These are phyloP conservation scores for Fusarium temperatum DNA, from an alignment of 2,329 filamentous ascomycete genomes.

Conservation along the genomic window DNA sequence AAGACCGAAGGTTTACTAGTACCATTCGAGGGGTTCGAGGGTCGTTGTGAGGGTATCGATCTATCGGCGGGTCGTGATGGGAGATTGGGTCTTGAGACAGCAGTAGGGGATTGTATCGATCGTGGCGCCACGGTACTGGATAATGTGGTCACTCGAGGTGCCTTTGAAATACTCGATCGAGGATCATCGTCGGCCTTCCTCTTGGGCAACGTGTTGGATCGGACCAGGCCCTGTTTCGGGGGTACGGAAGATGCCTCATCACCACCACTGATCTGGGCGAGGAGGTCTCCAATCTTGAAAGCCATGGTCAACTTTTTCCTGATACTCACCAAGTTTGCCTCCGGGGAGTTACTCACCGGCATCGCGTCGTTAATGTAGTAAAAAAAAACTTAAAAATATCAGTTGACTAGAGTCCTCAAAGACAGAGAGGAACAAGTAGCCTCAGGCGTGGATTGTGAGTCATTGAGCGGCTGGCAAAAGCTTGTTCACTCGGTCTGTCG, in stretches of 20 bases:
- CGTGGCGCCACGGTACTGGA: constrained; percentile 37
- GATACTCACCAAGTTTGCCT: not conserved
- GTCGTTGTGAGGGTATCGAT: constrained; percentile 36
- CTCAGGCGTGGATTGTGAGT: constrained; percentile 39
- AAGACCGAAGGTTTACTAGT: constrained; percentile 27
- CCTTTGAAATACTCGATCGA: constrained; percentile 52
- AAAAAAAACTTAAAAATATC: constrained; percentile 9
- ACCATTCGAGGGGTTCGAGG: constrained; percentile 27
- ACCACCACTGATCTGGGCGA: constrained; percentile 68
- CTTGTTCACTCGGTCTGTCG: constrained; percentile 25
- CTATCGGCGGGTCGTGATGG: constrained; percentile 41
- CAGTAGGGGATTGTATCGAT: constrained; percentile 29
- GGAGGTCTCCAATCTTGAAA: constrained; percentile 48
- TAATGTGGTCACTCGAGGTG: constrained; percentile 47
- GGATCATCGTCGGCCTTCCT: constrained; percentile 67
- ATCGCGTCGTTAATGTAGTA: constrained; percentile 37
- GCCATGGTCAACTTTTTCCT: constrained; percentile 34
- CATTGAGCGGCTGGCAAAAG: constrained; percentile 38
- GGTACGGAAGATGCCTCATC: constrained; percentile 53
- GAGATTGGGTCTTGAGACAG: constrained; percentile 29
- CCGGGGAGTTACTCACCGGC: constrained; percentile 42
- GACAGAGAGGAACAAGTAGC: constrained; percentile 36
- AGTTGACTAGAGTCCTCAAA: constrained; percentile 21
- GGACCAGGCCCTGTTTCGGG: constrained; percentile 44
- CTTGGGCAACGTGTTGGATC: constrained; percentile 53